phyloP scores from a whole-genome alignment of 2,329 filamentous ascomycete genomes.

The Paramyrothecium sp. region DNA sequence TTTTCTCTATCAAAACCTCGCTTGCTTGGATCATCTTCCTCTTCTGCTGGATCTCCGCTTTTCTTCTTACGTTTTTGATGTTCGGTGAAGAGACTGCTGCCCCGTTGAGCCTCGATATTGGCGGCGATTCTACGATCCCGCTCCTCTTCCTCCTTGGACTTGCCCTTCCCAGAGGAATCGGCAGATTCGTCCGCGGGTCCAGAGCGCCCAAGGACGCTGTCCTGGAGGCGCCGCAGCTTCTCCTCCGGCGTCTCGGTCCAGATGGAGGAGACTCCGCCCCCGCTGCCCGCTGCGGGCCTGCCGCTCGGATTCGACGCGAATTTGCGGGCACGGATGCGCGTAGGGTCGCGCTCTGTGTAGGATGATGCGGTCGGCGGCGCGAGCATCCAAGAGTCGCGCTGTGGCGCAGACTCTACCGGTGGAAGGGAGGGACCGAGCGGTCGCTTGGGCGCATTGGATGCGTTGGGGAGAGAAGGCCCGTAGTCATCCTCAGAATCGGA shows the following conservation, averaged over 20 bases:
- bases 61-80: conserved; percentile 38
- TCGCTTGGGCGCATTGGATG: conserved; percentile 46
- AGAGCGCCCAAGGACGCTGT: conserved; percentile 76
- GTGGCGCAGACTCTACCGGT: conserved; percentile 42
- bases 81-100: conserved; percentile 59
- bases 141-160: conserved; percentile 57
- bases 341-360: conserved; percentile 71
- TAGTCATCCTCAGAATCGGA: conserved; percentile 52
- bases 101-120: conserved; percentile 53
- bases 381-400: conserved; percentile 86
- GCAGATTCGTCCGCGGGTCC: conserved; percentile 37
- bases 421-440: conserved; percentile 33
- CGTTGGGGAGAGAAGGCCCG: conserved; percentile 57
- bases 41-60: conserved; percentile 39
- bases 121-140: conserved; percentile 43
- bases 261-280: conserved; percentile 57
- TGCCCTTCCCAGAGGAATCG: conserved; percentile 34
- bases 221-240: conserved; percentile 75
- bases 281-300: conserved; percentile 13
- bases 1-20: conserved; percentile 89
- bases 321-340: conserved; percentile 76
- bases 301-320: conserved; percentile 65
- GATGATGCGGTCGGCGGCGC: conserved; percentile 59
- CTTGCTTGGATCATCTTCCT: conserved; percentile 89
- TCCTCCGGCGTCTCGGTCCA: conserved; percentile 94